Base-by-base conservation (phyloP, 768 basidiomycete species). In the Mrakia gelida region DNA sequence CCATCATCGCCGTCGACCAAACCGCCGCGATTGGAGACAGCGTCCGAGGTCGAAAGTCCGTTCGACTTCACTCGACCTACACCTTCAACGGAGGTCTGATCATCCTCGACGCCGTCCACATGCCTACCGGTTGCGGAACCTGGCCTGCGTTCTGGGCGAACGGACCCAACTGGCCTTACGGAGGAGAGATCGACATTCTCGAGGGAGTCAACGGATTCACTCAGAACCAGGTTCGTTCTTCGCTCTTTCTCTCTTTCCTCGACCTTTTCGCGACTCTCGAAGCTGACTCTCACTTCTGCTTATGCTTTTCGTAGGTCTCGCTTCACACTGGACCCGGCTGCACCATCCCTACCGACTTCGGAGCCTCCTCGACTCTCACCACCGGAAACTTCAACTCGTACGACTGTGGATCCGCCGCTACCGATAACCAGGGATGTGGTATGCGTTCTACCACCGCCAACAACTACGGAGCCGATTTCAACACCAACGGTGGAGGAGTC, bases 81-180 rank as follows among this genome's bases (percentile, higher is more conserved):
- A 83, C 79, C 16, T 84, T 80, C 80, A 84, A 83, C 70, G 85
- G 90, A 15, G 94, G 94, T 43, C 86, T 97, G 52, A 87, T 94
- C 79, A 86, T 95, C 67, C 87, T 95, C 87, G 93, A 95, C 84
- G 88, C 92, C 34, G 87, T 90, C 34, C 94, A 96, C 83, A 93
- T 95, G 91, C 94, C 94, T 11, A 90, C 90, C 0, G 94, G 94
- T 21, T 95, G 94, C 84, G 94, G 90, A 54, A 90, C 90, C 92
- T 74, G 82, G 78, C 80, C 80, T n/a, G 88, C 88, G 5, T 88
- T 87, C 83, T 88, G 88, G 87, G 85, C 85, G 59, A 86, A 88
- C 80, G 88, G 88, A 10, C 87, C 87, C 73, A 84, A 85, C 80
- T 85, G 83, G 83, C 83, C 83, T 26, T 49, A 45, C 28, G 62